Evolutionary conservation across 2,329 filamentous ascomycete species (phyloP).

Genomic region (Scedosporium aurantiacum): DNA sequence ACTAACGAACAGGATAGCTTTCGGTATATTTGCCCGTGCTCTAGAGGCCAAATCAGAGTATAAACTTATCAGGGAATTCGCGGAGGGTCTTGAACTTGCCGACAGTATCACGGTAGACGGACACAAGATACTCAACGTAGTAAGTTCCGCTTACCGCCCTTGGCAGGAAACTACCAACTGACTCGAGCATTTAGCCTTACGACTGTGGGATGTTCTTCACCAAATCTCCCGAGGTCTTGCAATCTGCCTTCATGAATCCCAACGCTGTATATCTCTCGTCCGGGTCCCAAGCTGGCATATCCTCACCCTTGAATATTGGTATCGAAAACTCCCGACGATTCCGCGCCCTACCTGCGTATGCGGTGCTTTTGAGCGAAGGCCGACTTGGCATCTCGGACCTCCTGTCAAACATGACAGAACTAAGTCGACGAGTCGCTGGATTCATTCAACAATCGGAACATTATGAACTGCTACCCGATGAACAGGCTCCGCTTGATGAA

Average conservation of each 20-base stretch:
- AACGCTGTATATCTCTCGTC: conserved; percentile 69
- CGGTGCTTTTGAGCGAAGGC: conserved; percentile 66
- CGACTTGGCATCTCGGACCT: conserved; percentile 56
- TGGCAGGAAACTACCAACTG: not conserved
- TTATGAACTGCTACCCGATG: conserved; percentile 56
- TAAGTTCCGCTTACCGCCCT: conserved; percentile 24
- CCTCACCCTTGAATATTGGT: conserved; percentile 77
- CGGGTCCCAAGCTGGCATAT: conserved; percentile 36
- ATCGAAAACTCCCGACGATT: conserved; percentile 88
- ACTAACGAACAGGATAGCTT: conserved; percentile 40
- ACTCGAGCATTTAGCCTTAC: conserved; percentile 50
- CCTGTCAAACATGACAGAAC: conserved; percentile 58
- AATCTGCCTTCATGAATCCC: conserved; percentile 64
- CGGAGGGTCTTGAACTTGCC: conserved; percentile 62
- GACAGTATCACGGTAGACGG: conserved; percentile 81
- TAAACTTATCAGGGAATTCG: conserved; percentile 33
- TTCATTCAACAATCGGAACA: conserved; percentile 49
- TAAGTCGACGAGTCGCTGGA: conserved; percentile 56
- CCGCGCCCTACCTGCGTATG: conserved; percentile 80
- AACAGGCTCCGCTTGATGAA: conserved; percentile 31
- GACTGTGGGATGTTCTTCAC: conserved; percentile 87
- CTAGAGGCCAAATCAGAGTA: conserved; percentile 50
- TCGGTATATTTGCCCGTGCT: conserved; percentile 68
- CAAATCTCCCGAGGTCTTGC: conserved; percentile 42
- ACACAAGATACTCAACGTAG: conserved; percentile 88